Evolutionary conservation across 345 rosid species (phyloP), one percentile per base, ranked within the genome.

Genomic region (Erucastrum elatum): DNA sequence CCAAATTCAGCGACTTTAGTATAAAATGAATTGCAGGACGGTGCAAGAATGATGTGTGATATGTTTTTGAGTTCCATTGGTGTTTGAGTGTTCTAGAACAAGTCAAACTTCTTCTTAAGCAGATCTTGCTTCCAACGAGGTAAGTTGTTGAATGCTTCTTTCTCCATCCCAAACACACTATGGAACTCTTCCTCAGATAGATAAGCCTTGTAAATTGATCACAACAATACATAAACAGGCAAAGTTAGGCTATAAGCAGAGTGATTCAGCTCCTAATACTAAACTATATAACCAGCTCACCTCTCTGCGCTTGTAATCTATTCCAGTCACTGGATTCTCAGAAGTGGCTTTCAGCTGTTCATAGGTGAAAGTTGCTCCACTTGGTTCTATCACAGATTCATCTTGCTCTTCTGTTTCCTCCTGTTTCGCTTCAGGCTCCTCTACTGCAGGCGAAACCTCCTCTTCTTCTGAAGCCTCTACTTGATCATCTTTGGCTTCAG

Each of bases 71-170:
- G n/a, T 53, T 66, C 41, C 71, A 66, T n/a, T 66, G 66, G 44
- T 16, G 67, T 58, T 39, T 2, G 35, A 59, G 21, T 46, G 55
- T 70, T 71, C 83, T 89, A 96, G 85, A 96, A 90, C 78, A 96
- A 80, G 77, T 92, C 97, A 60, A 82, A 78, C 77, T 93, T 90
- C 89, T 83, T 93, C 90, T 96, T 96, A 72, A 77, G 92, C 77
- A 91, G 80, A 82, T 96, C 98, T 87, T 96, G 97, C 88, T 96
- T 96, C 99, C 99, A 96, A 78, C 86, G 89, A 3, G 99, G 99
- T 80, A 89, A 75, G 74, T 88, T 88, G 79, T 87, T 86, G 77
- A 96, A 96, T 74, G 83, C 89, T 77, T 86, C 97, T 84, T 91
- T 96, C 66, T 83, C 53, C 84, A 87, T 87, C 51, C 97, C 93